These are phyloP conservation scores for Aspergillus haitiensis DNA, from an alignment of 495 filamentous ascomycete species.

Conservation along the genomic window DNA sequence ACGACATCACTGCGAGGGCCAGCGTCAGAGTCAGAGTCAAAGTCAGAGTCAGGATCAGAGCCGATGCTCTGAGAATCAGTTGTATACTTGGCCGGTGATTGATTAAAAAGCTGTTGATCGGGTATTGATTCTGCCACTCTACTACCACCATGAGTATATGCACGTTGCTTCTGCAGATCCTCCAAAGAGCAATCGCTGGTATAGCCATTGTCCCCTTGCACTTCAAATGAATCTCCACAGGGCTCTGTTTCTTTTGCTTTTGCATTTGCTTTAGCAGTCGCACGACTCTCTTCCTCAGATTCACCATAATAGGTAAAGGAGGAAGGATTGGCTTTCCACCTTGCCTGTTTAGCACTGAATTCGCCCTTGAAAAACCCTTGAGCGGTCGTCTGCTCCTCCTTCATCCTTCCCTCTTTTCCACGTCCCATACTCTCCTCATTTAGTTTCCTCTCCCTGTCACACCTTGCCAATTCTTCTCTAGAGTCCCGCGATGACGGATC, in stretches of 20 bases:
- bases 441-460: slow-evolving; percentile 13
- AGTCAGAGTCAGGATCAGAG: neutral
- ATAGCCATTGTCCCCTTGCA: neutral
- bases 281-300: neutral
- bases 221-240: neutral
- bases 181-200: neutral
- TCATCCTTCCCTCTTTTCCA: slow-evolving; percentile 8
- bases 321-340: neutral
- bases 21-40: neutral
- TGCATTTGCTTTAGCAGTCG: neutral
- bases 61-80: neutral
- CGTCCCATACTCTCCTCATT: slow-evolving; percentile 3
- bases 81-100: neutral
- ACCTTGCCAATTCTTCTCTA: slow-evolving; percentile 24
- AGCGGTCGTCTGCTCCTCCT: slow-evolving; percentile 10
- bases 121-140: neutral
- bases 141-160: neutral
- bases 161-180: too few species aligned
- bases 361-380: too few species aligned
- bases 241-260: neutral
- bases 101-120: neutral
- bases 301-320: neutral
- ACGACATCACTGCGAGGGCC: neutral
- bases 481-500: slow-evolving; percentile 29
- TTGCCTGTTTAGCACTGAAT: too few species aligned